Evolutionary conservation across 1,284 basidiomycete species (phyloP).

Genomic region (Malassezia cuniculi): DNA sequence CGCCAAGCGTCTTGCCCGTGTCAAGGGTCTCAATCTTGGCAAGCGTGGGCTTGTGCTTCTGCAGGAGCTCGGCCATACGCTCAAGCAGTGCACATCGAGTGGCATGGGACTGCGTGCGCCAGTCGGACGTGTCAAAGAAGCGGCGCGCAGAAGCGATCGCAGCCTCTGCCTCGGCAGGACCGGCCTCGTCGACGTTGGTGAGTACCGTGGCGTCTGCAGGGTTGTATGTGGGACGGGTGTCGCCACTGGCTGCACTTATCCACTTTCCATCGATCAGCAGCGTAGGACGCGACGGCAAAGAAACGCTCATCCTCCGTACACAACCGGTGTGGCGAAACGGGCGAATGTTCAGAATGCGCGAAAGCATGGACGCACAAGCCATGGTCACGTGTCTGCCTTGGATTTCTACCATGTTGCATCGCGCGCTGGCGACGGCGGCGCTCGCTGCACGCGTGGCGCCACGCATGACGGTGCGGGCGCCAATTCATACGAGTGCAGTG

Average conservation of each 20-base stretch:
- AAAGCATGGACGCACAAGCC: no score
- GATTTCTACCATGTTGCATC: slow-evolving; percentile 7
- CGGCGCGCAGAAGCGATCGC: slow-evolving; percentile 27
- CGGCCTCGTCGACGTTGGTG: slow-evolving; percentile 35
- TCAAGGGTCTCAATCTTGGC: slow-evolving; percentile 39
- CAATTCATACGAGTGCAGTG: not conserved
- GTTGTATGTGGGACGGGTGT: slow-evolving; percentile 27
- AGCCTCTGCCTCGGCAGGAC: slow-evolving; percentile 26
- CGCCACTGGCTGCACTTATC: slow-evolving; percentile 24
- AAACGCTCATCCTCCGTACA: no score
- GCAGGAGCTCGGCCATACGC: slow-evolving; percentile 34
- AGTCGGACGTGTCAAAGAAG: slow-evolving; percentile 32
- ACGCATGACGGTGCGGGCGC: no score
- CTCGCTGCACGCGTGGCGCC: not conserved
- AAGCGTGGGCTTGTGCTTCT: slow-evolving; percentile 29
- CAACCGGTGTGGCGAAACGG: no score
- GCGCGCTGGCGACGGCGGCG: slow-evolving; percentile 1
- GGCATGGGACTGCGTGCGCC: slow-evolving; percentile 24
- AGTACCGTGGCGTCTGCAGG: slow-evolving; percentile 31
- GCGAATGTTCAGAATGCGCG: no score
- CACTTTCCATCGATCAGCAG: slow-evolving; percentile 42
- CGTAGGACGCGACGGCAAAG: slow-evolving; percentile 23
- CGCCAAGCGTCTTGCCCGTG: slow-evolving; percentile 42
- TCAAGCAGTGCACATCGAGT: slow-evolving; percentile 23
- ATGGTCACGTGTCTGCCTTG: no score